These are phyloP conservation scores for Ceratocystis smalleyi DNA, from an alignment of 2,329 filamentous ascomycete genomes.

Conservation along the genomic window DNA sequence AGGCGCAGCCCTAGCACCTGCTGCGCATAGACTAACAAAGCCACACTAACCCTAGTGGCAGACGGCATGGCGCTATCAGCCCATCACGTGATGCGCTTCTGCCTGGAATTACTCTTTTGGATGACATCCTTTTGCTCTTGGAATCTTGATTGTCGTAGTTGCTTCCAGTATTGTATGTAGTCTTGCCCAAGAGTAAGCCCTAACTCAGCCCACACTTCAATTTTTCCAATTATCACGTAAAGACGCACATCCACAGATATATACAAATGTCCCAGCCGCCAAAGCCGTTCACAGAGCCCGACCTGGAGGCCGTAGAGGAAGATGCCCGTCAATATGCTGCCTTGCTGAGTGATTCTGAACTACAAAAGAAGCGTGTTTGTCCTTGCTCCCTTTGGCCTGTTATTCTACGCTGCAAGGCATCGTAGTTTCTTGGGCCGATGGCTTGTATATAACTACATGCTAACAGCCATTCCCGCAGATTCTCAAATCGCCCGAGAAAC, in stretches of 20 bases:
- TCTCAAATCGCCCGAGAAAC: slow-evolving; percentile 70
- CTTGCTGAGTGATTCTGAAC: slow-evolving; percentile 27
- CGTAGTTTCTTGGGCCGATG: background rate
- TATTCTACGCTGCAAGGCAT: background rate
- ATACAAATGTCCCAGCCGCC: background rate
- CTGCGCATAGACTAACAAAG: too few species aligned
- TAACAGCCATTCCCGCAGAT: slow-evolving; percentile 36
- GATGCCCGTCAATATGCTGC: slow-evolving; percentile 37
- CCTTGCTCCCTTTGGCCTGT: background rate
- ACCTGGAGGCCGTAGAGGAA: slow-evolving; percentile 32
- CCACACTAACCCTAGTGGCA: background rate
- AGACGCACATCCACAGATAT: background rate
- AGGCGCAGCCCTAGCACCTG: too few species aligned
- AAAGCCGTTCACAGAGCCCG: slow-evolving; percentile 18
- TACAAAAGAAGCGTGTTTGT: slow-evolving; percentile 30
- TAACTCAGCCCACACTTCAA: background rate
- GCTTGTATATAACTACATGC: background rate
- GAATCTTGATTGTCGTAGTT: background rate
- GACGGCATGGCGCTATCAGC: background rate
- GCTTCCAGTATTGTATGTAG: too few species aligned
- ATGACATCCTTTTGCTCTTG: background rate
- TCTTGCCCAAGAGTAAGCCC: background rate
- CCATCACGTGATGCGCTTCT: background rate
- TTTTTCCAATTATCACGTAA: background rate
- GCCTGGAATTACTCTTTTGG: background rate